These are phyloP conservation scores for Trypanosoma rangeli DNA, from an alignment of 208 protist genomes.

Conservation along the genomic window DNA sequence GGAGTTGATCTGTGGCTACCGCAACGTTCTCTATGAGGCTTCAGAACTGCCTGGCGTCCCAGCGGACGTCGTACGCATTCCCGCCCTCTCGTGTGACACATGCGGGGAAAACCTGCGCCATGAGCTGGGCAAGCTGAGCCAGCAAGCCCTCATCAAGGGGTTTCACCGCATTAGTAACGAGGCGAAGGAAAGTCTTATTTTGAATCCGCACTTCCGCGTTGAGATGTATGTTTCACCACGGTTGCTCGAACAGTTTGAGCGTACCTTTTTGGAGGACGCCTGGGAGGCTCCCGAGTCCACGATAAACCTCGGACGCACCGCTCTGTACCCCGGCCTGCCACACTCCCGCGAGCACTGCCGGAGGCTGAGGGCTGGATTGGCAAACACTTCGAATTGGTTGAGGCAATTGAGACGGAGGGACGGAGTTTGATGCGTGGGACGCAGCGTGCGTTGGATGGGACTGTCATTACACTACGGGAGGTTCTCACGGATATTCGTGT, in stretches of 20 bases:
- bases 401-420: slow-evolving; percentile 72
- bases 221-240: slow-evolving; percentile 77
- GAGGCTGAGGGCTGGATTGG: slow-evolving; percentile 79
- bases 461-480: slow-evolving; percentile 47
- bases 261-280: slow-evolving; percentile 72
- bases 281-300: slow-evolving; percentile 73
- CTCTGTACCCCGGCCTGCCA: slow-evolving; percentile 77
- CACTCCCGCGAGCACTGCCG: slow-evolving; percentile 69
- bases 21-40: slow-evolving; percentile 85
- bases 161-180: slow-evolving; percentile 81
- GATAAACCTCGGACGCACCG: slow-evolving; percentile 62
- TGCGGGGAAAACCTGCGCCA: slow-evolving; percentile 47
- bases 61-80: slow-evolving; percentile 72
- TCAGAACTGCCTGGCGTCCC: slow-evolving; percentile 38
- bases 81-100: slow-evolving; percentile 59
- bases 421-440: slow-evolving; percentile 59
- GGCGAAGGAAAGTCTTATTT: slow-evolving; percentile 68
- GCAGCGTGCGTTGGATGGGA: slow-evolving; percentile 64
- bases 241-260: slow-evolving; percentile 62
- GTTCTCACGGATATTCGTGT: slow-evolving; percentile 61
- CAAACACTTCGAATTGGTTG: slow-evolving; percentile 71
- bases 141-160: slow-evolving; percentile 83
- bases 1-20: slow-evolving; percentile 85
- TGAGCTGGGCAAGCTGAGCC: slow-evolving; percentile 83
- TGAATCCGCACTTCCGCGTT: slow-evolving; percentile 62